These are phyloP conservation scores for Corchorus capsularis DNA, from an alignment of 345 rosid species.

Conservation along the genomic window DNA sequence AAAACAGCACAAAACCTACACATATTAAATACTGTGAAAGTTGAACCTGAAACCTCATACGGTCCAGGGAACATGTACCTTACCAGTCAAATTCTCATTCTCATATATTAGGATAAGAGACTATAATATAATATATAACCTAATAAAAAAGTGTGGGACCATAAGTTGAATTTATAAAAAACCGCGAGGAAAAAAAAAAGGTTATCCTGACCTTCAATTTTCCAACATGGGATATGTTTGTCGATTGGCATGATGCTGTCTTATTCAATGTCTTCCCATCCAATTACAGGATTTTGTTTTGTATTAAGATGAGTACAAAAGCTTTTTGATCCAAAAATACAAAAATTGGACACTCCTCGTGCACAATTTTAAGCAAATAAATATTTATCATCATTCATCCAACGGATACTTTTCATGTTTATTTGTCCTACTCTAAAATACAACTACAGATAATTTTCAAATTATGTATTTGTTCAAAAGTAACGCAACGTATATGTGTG, in stretches of 20 bases:
- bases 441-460: too few relatives aligned
- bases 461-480: too few relatives aligned
- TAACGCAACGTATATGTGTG: too few relatives aligned
- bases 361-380: background rate
- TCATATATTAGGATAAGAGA: too few relatives aligned
- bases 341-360: background rate
- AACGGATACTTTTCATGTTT: background rate
- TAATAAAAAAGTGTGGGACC: background rate
- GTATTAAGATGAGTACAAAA: background rate
- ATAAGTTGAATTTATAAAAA: background rate
- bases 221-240: constrained; percentile 7
- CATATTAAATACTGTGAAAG: too few relatives aligned
- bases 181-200: background rate
- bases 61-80: too few relatives aligned
- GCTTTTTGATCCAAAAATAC: background rate
- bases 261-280: background rate
- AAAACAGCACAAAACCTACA: too few relatives aligned
- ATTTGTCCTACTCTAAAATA: too few relatives aligned
- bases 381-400: too few relatives aligned
- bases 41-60: too few relatives aligned
- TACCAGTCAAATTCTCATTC: too few relatives aligned
- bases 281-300: background rate
- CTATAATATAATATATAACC: too few relatives aligned
- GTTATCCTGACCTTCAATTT: background rate
- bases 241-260: constrained; percentile 14